These are phyloP conservation scores for Pisolithus microcarpus DNA, from an alignment of 768 basidiomycete species.

Conservation along the genomic window DNA sequence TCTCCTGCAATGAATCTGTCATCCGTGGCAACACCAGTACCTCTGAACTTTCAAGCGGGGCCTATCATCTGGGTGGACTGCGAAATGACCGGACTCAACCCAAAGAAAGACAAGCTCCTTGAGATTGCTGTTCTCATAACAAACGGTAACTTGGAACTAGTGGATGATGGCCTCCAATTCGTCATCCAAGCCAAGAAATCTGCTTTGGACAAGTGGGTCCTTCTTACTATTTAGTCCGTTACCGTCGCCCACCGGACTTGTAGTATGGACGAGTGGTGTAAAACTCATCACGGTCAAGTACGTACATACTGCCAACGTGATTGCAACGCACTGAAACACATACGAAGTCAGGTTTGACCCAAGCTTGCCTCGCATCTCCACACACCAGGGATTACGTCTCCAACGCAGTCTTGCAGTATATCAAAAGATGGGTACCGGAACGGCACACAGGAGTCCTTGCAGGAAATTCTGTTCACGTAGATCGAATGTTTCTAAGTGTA, in stretches of 20 bases:
- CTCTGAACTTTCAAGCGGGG: constrained; percentile 45
- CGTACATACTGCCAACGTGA: constrained; percentile 10
- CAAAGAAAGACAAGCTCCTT: constrained; percentile 54
- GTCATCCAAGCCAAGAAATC: constrained; percentile 68
- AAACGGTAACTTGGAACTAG: constrained; percentile 69
- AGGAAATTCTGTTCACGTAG: constrained; percentile 82
- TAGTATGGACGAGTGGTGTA: constrained; percentile 90
- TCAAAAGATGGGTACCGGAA: constrained; percentile 79
- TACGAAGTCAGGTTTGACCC: constrained; percentile 70
- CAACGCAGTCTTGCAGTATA: constrained; percentile 59
- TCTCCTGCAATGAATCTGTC: not conserved
- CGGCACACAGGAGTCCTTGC: constrained; percentile 63
- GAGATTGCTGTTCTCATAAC: constrained; percentile 87
- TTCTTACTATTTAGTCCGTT: not conserved
- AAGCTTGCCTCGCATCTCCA: constrained; percentile 68
- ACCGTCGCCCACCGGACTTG: not conserved
- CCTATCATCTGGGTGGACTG: constrained; percentile 79
- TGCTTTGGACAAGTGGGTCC: constrained; percentile 56
- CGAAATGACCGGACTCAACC: constrained; percentile 73
- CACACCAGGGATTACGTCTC: constrained; percentile 56
- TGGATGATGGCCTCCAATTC: constrained; percentile 76
- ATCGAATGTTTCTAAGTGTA: constrained; percentile 61
- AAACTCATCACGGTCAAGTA: constrained; percentile 69
- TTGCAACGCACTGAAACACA: not conserved
- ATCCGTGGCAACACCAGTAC: constrained; percentile 14